Percentiles rank a stretch among this genome's conserved stretches.
These are phyloP conservation scores for Pyrenophora teres DNA, from an alignment of 2,329 filamentous ascomycete species.

Conservation along the genomic window DNA sequence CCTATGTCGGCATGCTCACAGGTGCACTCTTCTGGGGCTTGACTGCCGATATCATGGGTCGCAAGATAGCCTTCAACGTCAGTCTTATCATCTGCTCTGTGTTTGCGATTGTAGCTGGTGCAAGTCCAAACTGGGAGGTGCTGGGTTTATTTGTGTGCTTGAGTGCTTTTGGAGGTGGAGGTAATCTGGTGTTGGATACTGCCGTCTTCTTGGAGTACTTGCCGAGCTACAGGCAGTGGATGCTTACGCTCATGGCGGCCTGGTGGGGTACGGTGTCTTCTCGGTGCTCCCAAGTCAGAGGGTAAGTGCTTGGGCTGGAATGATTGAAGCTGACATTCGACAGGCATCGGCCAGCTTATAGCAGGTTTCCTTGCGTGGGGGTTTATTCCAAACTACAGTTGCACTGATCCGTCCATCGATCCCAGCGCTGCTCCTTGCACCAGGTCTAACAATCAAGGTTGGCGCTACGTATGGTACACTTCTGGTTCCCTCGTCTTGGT, in stretches of 20 bases:
- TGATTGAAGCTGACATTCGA: conserved; percentile 3
- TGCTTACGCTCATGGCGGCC: conserved; percentile 65
- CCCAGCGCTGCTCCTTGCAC: conserved; percentile 53
- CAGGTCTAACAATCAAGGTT: conserved; percentile 59
- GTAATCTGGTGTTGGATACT: conserved; percentile 67
- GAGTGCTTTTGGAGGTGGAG: conserved; percentile 67
- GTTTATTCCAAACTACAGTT: conserved; percentile 58
- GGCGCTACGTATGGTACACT: conserved; percentile 62
- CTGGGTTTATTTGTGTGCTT: conserved; percentile 68
- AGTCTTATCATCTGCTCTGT: conserved; percentile 66
- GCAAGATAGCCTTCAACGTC: conserved; percentile 70
- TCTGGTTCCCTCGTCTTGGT: conserved; percentile 60
- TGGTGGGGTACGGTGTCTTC: conserved; percentile 54
- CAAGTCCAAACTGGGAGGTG: conserved; percentile 68
- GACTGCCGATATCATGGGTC: conserved; percentile 69
- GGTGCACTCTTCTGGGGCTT: conserved; percentile 71
- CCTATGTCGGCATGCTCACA: conserved; percentile 62
- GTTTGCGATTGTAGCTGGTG: conserved; percentile 68
- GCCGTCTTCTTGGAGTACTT: conserved; percentile 64
- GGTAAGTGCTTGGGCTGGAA: too few relatives aligned
- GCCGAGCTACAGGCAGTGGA: conserved; percentile 65
- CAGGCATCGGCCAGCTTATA: conserved; percentile 55
- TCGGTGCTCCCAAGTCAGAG: not conserved
- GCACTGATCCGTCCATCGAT: conserved; percentile 41
- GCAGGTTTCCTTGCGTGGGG: conserved; percentile 61